Percentiles rank a stretch among this genome's conserved stretches.
These are phyloP conservation scores for Erodium texanum DNA, from an alignment of 441 rosid species.

Conservation along the genomic window DNA sequence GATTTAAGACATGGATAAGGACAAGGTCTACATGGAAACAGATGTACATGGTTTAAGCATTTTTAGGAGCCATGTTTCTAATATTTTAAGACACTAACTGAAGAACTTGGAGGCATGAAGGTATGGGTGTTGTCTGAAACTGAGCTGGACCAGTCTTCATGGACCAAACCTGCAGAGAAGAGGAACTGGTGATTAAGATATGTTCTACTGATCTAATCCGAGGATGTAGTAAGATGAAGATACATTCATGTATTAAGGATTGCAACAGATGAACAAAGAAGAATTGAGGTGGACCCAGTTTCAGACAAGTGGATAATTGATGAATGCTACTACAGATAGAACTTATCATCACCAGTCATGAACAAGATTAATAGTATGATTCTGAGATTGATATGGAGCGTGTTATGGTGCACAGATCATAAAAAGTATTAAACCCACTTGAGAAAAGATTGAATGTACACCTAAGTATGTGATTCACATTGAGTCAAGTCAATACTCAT, in stretches of 20 bases:
- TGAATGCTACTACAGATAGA: not conserved
- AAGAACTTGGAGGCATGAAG: not conserved
- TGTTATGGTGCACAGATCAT: not conserved
- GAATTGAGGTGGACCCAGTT: too few species aligned
- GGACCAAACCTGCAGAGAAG: not conserved
- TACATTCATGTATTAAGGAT: too few species aligned
- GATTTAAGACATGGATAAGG: not conserved
- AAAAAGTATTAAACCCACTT: not conserved
- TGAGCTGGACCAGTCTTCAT: slow-evolving; percentile 1
- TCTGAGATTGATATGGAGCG: not conserved
- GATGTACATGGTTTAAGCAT: not conserved
- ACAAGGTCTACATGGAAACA: not conserved
- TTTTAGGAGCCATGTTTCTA: not conserved
- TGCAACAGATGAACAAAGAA: too few species aligned
- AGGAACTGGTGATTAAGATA: not conserved
- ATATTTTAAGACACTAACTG: not conserved
- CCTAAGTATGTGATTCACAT: slow-evolving; percentile 1
- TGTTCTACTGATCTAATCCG: not conserved
- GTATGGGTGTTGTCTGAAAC: not conserved
- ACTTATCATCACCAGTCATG: not conserved
- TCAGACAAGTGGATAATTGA: not conserved
- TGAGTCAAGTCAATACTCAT: not conserved
- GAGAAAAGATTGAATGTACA: not conserved
- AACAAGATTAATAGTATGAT: not conserved
- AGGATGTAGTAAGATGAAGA: not conserved